Evolutionary conservation across 768 basidiomycete species (phyloP).

Genomic region (Lentinula boryana): DNA sequence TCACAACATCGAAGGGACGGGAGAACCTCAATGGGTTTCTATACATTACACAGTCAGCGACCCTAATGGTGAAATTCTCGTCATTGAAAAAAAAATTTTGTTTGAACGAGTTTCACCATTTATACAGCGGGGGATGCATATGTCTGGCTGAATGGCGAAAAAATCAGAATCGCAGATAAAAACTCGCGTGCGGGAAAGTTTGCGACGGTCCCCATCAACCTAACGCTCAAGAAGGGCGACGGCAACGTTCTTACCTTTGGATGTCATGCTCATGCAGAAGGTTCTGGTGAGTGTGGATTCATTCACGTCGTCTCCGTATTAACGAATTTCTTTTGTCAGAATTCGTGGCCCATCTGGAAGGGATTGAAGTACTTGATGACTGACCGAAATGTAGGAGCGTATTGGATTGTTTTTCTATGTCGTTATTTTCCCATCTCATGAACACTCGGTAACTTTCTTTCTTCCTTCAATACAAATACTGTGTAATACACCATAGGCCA

Average conservation of each 20-base stretch:
- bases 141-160: slow-evolving; percentile 12
- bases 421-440: not conserved
- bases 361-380: not conserved
- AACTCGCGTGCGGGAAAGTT: slow-evolving; percentile 12
- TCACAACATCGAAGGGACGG: slow-evolving; percentile 21
- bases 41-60: slow-evolving; percentile 16
- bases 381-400: not conserved
- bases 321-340: not conserved
- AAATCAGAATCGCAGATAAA: slow-evolving; percentile 9
- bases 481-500: no score
- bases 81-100: slow-evolving; percentile 15
- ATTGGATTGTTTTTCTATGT: not conserved
- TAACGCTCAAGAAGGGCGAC: slow-evolving; percentile 8
- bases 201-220: slow-evolving; percentile 9
- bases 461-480: no score
- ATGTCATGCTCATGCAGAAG: not conserved
- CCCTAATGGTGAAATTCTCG: slow-evolving; percentile 10
- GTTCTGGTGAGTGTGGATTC: not conserved
- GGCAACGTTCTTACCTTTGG: slow-evolving; percentile 11
- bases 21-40: slow-evolving; percentile 25
- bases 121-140: slow-evolving; percentile 11
- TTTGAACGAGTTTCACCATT: slow-evolving; percentile 9
- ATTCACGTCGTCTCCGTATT: not conserved
- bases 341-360: not conserved
- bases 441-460: not conserved